Conservation (phyloP, 2,329 filamentous ascomycete genomes). For the Epichloe uncinata region DNA sequence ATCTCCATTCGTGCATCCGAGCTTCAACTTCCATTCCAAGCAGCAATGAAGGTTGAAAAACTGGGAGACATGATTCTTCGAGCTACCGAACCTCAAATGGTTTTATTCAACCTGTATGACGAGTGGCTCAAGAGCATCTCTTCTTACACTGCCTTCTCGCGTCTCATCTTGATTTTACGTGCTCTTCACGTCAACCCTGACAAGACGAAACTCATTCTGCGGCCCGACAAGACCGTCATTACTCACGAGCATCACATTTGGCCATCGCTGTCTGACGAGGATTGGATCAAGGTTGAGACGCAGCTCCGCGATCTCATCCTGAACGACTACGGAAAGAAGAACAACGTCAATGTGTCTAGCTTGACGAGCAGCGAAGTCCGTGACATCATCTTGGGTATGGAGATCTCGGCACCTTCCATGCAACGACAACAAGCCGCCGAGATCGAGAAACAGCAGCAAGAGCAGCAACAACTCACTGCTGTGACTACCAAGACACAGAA, state of each 20-base stretch:
- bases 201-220: slow-evolving; percentile 90
- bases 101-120: slow-evolving; percentile 96
- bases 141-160: slow-evolving; percentile 95
- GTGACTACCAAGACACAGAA: slow-evolving; percentile 98
- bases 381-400: slow-evolving; percentile 98
- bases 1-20: slow-evolving; percentile 97
- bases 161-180: slow-evolving; percentile 82
- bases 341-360: slow-evolving; percentile 97
- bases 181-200: slow-evolving; percentile 96
- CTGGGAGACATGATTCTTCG: slow-evolving; percentile 97
- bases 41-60: slow-evolving; percentile 99
- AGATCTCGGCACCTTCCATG: slow-evolving; percentile 95
- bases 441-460: slow-evolving; percentile 97
- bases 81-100: slow-evolving; percentile 99
- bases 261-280: slow-evolving; percentile 86
- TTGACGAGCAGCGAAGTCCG: slow-evolving; percentile 93
- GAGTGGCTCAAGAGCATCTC: slow-evolving; percentile 98
- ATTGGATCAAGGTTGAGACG: slow-evolving; percentile 99
- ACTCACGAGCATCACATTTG: slow-evolving; percentile 99
- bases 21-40: slow-evolving; percentile 94
- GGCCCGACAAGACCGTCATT: slow-evolving; percentile 95
- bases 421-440: slow-evolving; percentile 97
- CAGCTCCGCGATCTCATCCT: slow-evolving; percentile 89
- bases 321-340: slow-evolving; percentile 99
- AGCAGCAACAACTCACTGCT: slow-evolving; percentile 90